Evolutionary conservation across 1,139 yeast species (phyloP).

Genomic region (Sugiyamaella pinicola): DNA sequence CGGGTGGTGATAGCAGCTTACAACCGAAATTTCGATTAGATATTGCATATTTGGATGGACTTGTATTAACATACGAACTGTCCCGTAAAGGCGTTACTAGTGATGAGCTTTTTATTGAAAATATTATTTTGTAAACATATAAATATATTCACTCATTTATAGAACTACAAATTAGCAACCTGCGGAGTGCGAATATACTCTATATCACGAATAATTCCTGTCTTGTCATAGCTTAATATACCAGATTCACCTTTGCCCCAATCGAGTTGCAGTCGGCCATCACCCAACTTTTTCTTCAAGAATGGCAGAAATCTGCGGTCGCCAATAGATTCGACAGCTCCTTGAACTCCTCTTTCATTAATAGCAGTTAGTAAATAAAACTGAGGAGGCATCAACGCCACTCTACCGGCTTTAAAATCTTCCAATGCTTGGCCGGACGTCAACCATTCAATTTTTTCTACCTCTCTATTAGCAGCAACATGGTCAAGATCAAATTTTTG

Average conservation of each 20-base stretch:
- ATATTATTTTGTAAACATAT: conserved; percentile 12
- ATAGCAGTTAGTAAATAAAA: conserved; percentile 36
- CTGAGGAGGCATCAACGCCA: conserved; percentile 41
- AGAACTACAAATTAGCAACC: conserved; percentile 4
- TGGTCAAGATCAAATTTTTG: conserved; percentile 25
- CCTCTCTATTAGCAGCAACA: conserved; percentile 27
- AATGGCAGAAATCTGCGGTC: conserved; percentile 33
- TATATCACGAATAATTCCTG: conserved; percentile 31
- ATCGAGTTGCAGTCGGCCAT: conserved; percentile 35
- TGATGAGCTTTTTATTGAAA: conserved; percentile 18
- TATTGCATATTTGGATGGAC: conserved; percentile 30
- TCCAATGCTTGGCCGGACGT: conserved; percentile 35
- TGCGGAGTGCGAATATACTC: conserved; percentile 24
- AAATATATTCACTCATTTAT: conserved; percentile 6
- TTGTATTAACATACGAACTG: conserved; percentile 28
- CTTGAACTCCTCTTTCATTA: conserved; percentile 26
- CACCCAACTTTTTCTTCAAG: conserved; percentile 24
- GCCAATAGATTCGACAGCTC: conserved; percentile 26
- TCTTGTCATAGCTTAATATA: conserved; percentile 28
- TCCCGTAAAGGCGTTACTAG: conserved; percentile 7
- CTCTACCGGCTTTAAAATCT: conserved; percentile 30
- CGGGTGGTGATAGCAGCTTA: conserved; percentile 11
- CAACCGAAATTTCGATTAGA: conserved; percentile 22
- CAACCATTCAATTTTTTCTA: conserved; percentile 38
- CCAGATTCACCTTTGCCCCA: conserved; percentile 41